Evolutionary conservation across 164 flowering plant genomes (phyloP).

Genomic region (Berberis vulgaris): DNA sequence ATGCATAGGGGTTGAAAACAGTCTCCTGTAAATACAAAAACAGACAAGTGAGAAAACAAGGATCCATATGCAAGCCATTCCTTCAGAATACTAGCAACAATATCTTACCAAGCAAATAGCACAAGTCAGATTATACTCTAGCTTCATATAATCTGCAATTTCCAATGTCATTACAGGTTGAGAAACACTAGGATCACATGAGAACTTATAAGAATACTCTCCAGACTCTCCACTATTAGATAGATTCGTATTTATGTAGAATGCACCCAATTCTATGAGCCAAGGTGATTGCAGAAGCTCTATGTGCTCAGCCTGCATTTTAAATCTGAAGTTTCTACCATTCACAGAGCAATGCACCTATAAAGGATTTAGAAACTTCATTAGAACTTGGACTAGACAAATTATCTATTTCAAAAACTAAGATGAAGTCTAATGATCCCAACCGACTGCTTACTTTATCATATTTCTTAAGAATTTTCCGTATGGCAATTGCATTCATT

Average conservation of each 20-base stretch:
- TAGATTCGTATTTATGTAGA: conserved; percentile 46
- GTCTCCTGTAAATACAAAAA: conserved; percentile 39
- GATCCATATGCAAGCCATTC: background rate
- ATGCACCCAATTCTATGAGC: conserved; percentile 84
- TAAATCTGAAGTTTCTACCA: conserved; percentile 65
- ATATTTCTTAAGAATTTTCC: conserved; percentile 87
- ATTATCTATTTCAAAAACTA: background rate
- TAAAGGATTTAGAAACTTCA: background rate
- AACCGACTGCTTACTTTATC: conserved; percentile 53
- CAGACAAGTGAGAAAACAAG: background rate
- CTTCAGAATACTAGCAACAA: conserved; percentile 1
- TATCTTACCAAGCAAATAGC: conserved; percentile 77
- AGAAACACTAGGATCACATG: conserved; percentile 30
- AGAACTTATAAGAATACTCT: conserved; percentile 29
- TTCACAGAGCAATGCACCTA: conserved; percentile 75
- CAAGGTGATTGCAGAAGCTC: conserved; percentile 90
- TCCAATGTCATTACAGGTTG: conserved; percentile 43
- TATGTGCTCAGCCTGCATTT: conserved; percentile 54
- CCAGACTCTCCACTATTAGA: conserved; percentile 23
- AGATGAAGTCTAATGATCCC: background rate
- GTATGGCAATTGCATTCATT: conserved; percentile 85
- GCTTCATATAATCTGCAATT: conserved; percentile 48
- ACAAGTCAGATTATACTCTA: conserved; percentile 68
- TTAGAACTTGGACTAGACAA: conserved; percentile 1
- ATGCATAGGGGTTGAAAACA: conserved; percentile 78